Percentiles rank a stretch among this genome's conserved stretches.
phyloP scores from a whole-genome alignment of 805 yeast species.

The Yarrowia keelungensis region DNA sequence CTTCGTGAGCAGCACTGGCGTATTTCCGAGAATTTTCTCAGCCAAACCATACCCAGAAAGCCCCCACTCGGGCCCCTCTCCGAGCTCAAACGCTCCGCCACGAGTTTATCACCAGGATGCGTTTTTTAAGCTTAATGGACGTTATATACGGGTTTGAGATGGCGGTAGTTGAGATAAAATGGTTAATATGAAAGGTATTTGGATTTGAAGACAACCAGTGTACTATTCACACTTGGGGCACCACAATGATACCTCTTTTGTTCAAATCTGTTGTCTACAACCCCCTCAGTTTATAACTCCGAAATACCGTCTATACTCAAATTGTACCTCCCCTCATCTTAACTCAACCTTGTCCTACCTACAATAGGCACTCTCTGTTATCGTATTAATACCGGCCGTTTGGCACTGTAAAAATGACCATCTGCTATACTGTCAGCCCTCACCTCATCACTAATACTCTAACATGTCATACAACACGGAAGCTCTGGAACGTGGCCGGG shows the following conservation, averaged over 20 bases:
- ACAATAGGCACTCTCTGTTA: neutral
- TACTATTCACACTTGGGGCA: neutral
- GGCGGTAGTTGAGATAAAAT: neutral
- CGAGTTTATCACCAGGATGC: slow-evolving; percentile 11
- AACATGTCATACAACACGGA: slow-evolving; percentile 14
- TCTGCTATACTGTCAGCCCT: neutral
- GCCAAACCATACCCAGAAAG: neutral
- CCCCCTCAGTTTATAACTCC: neutral
- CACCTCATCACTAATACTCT: neutral
- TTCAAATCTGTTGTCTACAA: neutral
- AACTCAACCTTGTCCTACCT: neutral
- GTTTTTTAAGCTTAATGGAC: neutral
- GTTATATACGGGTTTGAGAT: neutral
- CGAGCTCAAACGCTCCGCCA: neutral
- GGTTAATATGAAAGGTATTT: neutral
- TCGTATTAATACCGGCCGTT: slow-evolving; percentile 8
- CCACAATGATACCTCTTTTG: too few relatives aligned
- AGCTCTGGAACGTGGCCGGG: slow-evolving; percentile 26
- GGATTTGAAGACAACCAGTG: neutral
- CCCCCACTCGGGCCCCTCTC: slow-evolving; percentile 15
- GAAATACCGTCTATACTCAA: neutral
- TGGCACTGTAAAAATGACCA: neutral
- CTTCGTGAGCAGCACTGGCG: too few relatives aligned
- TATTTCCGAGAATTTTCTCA: slow-evolving; percentile 1
- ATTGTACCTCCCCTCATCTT: neutral